These are phyloP conservation scores for Jaltomata sinuosa DNA, from an alignment of 257 asterid species.

Conservation along the genomic window DNA sequence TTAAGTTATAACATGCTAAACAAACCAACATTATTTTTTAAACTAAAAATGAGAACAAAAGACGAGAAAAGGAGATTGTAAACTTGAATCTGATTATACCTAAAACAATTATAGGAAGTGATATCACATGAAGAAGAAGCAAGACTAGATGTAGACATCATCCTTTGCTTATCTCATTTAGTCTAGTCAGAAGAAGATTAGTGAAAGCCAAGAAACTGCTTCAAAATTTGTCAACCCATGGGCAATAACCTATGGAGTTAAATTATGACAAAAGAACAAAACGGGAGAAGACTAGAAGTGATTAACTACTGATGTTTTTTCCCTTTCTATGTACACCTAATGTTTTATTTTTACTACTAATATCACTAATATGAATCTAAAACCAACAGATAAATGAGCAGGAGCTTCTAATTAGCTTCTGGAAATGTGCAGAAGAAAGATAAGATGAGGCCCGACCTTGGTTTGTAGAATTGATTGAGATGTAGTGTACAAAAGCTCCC, in stretches of 20 bases:
- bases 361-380: neutral
- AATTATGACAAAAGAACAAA: neutral
- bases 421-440: neutral
- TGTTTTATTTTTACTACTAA: neutral
- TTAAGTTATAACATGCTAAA: neutral
- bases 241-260: neutral
- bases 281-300: neutral
- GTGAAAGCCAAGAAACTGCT: neutral
- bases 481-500: slow-evolving; percentile 68
- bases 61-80: neutral
- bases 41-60: neutral
- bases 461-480: slow-evolving; percentile 44
- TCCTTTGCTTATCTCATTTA: neutral
- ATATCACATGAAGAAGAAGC: neutral
- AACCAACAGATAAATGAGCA: neutral
- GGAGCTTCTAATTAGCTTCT: neutral
- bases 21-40: neutral
- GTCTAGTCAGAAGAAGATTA: neutral
- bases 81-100: neutral
- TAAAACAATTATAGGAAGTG: neutral
- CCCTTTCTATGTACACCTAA: neutral
- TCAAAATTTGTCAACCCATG: neutral
- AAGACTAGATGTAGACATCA: neutral
- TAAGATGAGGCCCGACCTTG: slow-evolving; percentile 12
- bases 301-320: neutral